Evolutionary conservation across 805 yeast genomes (phyloP), one percentile per base, ranked within the genome.

Genomic region (Wickerhamomyces subpelliculosus): DNA sequence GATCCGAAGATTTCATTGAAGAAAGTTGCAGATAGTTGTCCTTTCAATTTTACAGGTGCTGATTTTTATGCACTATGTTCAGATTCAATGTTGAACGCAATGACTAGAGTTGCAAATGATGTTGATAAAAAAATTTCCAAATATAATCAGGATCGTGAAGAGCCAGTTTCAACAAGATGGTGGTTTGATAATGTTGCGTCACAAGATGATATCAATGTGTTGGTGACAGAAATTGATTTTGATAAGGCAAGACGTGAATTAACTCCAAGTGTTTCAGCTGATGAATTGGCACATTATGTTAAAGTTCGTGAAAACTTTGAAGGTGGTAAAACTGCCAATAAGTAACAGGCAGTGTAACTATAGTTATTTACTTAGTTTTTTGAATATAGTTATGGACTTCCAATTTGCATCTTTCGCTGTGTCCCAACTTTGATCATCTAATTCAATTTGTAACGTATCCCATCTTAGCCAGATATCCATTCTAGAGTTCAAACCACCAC

Each of bases 11-110:
- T 89, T 3, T 70, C 81, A 40, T 62, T 89, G 40, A 49, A 53
- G 3, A 51, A 54, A 7, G 61, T 93, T 20, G 90, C 95, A 0
- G 68, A 71, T 14, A 59, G 62, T 7, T 88, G 97, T 61, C 84
- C 95, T 0, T 87, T 79, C 55, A 87, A 86, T n/a, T 89, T 78
- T 55, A 90, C 98, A 0, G 98, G 98, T 46, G 98, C 98, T 4
- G 98, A 93, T 59, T 90, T 93, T 62, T 93, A 93, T 60, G 98
- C 97, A 0, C 65, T 93, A 42, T 87, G 97, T 55, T 84, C 95
- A 0, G 97, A 93, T 60, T 85, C 97, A 0, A 87, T 90, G 93
- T 70, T 90, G 49, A 87, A 87, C 59, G 96, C 97, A 2, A 90
- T 93, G 97, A 84, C 93, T 1, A 67, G 97, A 48, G 78, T 82